Conservation (phyloP, 805 yeast genomes). For the Saturnispora zaruensis region DNA sequence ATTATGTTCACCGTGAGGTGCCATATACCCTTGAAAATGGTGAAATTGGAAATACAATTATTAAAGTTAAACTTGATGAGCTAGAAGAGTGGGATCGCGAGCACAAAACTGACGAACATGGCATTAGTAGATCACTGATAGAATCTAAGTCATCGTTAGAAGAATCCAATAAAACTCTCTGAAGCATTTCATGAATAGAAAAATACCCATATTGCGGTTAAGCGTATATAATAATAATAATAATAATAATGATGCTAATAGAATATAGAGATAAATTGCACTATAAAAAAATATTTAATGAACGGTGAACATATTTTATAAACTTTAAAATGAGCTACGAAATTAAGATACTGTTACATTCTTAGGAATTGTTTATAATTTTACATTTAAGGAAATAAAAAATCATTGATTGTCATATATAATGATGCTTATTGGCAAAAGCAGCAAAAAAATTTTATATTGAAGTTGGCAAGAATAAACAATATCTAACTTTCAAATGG, state of each 20-base stretch:
- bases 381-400: no score
- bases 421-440: no score
- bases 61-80: slow-evolving; percentile 28
- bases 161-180: background rate
- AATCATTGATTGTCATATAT: no score
- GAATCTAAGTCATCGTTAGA: background rate
- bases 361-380: no score
- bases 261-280: no score
- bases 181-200: background rate
- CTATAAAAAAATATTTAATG: no score
- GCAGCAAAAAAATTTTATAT: no score
- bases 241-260: no score
- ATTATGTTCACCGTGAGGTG: slow-evolving; percentile 28
- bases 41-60: slow-evolving; percentile 33
- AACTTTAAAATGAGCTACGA: no score
- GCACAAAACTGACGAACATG: slow-evolving; percentile 12
- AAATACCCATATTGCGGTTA: background rate
- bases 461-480: no score
- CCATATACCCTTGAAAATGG: slow-evolving; percentile 30
- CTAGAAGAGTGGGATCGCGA: slow-evolving; percentile 29
- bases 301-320: background rate
- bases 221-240: background rate
- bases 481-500: no score
- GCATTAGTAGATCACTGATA: slow-evolving; percentile 2
- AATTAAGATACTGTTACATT: no score